A percentile compares a stretch with the other conserved stretches of the same genome.
phyloP scores from a whole-genome alignment of 345 rosid species.

The Murraya paniculata region DNA sequence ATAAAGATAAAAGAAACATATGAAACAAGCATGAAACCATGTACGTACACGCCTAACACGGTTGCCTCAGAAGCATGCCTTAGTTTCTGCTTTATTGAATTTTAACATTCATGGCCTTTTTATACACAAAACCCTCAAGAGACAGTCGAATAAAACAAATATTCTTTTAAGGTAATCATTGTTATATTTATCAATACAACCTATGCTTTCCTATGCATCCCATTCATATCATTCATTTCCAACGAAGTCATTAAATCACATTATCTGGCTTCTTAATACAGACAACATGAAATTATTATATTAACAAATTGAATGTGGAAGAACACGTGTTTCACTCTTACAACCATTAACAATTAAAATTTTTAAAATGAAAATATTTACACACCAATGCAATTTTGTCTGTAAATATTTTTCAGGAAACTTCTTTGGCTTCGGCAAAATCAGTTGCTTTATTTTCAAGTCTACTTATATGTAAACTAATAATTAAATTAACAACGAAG shows the following conservation, averaged over 20 bases:
- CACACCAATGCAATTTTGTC: not conserved
- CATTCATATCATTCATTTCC: slow-evolving; percentile 8
- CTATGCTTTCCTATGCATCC: slow-evolving; percentile 1
- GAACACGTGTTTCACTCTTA: not conserved
- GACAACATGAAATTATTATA: not conserved
- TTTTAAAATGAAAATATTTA: not conserved
- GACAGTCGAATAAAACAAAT: not conserved
- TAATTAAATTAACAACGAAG: not conserved
- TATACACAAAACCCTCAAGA: slow-evolving; percentile 3
- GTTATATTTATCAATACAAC: not conserved
- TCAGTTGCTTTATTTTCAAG: not conserved
- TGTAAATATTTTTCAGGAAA: not conserved
- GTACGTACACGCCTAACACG: slow-evolving; percentile 2
- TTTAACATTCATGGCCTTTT: slow-evolving; percentile 8
- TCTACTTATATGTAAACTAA: slow-evolving; percentile 11
- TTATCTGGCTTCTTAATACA: slow-evolving; percentile 24
- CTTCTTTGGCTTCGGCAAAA: not conserved
- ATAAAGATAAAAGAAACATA: not conserved
- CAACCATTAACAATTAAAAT: not conserved
- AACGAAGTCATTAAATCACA: slow-evolving; percentile 16
- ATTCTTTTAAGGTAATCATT: slow-evolving; percentile 9
- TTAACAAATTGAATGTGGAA: slow-evolving; percentile 13
- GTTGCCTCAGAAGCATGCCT: slow-evolving; percentile 8
- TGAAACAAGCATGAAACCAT: not conserved
- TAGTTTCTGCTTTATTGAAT: not conserved